Evolutionary conservation across 257 asterid genomes (phyloP).

Genomic region (Penstemon barbatus): DNA sequence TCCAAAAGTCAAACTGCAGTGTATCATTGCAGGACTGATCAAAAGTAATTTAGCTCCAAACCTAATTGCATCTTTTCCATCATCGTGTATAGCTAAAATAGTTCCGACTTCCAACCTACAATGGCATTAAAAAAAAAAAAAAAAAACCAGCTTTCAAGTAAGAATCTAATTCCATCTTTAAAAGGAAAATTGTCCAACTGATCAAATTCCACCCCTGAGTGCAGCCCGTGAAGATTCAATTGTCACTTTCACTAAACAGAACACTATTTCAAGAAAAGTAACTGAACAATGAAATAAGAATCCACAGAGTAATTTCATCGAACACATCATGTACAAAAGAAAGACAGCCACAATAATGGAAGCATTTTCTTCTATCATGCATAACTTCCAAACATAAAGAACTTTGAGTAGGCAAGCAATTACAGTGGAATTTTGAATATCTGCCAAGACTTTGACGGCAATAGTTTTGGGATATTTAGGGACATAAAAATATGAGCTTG

Average conservation of each 20-base stretch:
- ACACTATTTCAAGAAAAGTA: constrained; percentile 17
- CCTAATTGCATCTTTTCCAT: constrained; percentile 61
- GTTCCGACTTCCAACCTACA: constrained; percentile 64
- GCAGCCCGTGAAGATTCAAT: constrained; percentile 81
- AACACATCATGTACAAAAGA: neutral
- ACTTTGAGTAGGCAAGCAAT: constrained; percentile 82
- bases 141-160: neutral
- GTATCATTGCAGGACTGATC: too few relatives aligned
- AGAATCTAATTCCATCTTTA: neutral
- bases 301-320: neutral
- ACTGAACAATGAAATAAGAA: neutral
- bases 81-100: constrained; percentile 45
- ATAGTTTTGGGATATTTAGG: constrained; percentile 19
- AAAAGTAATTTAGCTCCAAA: too few relatives aligned
- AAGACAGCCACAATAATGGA: too few relatives aligned
- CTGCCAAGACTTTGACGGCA: constrained; percentile 49
- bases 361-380: too few relatives aligned
- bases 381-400: too few relatives aligned
- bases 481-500: too few relatives aligned
- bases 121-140: neutral
- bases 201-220: constrained; percentile 54
- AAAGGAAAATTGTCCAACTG: constrained; percentile 27
- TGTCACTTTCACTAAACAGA: constrained; percentile 69
- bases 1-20: too few relatives aligned
- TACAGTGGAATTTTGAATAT: constrained; percentile 59